phyloP scores from a whole-genome alignment of 202 grass and related monocot genomes.

The Thinopyrum obtusiflorum region DNA sequence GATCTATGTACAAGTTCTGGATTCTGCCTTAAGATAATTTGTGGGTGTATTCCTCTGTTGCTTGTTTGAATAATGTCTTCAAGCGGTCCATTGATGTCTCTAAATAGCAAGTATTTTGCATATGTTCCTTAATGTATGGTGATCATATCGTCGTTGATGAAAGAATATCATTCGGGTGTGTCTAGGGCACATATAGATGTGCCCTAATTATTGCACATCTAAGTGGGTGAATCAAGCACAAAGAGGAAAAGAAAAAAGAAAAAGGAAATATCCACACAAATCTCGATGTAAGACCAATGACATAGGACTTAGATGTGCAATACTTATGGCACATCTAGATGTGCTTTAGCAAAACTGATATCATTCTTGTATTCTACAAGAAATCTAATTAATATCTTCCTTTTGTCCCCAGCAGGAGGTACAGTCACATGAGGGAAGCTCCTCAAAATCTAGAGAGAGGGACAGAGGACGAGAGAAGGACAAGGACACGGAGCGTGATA shows the following conservation, averaged over 20 bases:
- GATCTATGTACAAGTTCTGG: not conserved
- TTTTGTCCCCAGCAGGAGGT: conserved; percentile 39
- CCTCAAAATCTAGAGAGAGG: conserved; percentile 76
- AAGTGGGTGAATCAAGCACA: too few relatives aligned
- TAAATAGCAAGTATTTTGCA: not conserved
- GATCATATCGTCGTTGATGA: not conserved
- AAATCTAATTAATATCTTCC: not conserved
- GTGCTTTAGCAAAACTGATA: too few relatives aligned
- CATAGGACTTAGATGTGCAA: too few relatives aligned
- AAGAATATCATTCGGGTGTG: not conserved
- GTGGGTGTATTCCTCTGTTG: not conserved
- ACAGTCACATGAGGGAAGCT: conserved; percentile 49
- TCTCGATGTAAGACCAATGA: too few relatives aligned
- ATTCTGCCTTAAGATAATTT: not conserved
- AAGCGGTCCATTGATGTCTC: not conserved
- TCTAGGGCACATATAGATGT: too few relatives aligned
- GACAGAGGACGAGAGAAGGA: conserved; percentile 46
- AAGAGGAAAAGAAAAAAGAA: too few relatives aligned
- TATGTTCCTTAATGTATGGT: not conserved
- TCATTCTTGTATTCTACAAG: not conserved
- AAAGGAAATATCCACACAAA: too few relatives aligned
- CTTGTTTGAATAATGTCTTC: not conserved
- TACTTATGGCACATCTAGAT: too few relatives aligned
- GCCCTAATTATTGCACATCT: too few relatives aligned
- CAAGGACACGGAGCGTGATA: conserved; percentile 43